phyloP scores from a whole-genome alignment of 2,329 filamentous ascomycete species.

The Cytospora mali region DNA sequence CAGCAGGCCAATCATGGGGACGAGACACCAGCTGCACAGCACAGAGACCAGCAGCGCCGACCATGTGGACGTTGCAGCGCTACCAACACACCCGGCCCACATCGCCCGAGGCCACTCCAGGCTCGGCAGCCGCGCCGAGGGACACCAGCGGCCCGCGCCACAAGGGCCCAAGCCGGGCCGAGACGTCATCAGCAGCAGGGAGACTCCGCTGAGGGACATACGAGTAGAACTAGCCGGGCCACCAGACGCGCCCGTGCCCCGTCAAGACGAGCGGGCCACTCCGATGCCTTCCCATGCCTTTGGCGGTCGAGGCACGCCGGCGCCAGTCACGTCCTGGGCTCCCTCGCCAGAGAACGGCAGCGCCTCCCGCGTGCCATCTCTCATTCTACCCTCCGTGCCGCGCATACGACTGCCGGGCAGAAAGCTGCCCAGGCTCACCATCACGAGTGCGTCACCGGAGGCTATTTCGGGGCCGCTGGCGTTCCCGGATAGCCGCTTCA shows the following conservation, averaged over 20 bases:
- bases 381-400: conserved; percentile 43
- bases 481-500: conserved; percentile 24
- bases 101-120: conserved; percentile 40
- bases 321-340: neutral
- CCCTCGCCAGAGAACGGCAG: neutral
- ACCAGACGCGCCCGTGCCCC: neutral
- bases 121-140: conserved; percentile 30
- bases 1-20: conserved; percentile 11
- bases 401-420: conserved; percentile 46
- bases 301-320: neutral
- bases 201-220: conserved; percentile 8
- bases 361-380: conserved; percentile 30
- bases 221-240: conserved; percentile 9
- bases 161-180: conserved; percentile 19
- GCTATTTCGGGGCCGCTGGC: conserved; percentile 37
- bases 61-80: conserved; percentile 32
- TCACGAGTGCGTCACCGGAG: conserved; percentile 37
- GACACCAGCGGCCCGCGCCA: conserved; percentile 18
- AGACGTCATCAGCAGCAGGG: conserved; percentile 5
- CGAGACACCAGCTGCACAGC: conserved; percentile 1
- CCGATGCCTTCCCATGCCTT: neutral
- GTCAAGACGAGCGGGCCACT: neutral
- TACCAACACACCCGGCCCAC: conserved; percentile 55
- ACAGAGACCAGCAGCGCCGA: conserved; percentile 3
- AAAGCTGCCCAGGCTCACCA: conserved; percentile 41